Conservation (phyloP, 192 early-diverging fungal genomes). For the Coemansia furcata region DNA sequence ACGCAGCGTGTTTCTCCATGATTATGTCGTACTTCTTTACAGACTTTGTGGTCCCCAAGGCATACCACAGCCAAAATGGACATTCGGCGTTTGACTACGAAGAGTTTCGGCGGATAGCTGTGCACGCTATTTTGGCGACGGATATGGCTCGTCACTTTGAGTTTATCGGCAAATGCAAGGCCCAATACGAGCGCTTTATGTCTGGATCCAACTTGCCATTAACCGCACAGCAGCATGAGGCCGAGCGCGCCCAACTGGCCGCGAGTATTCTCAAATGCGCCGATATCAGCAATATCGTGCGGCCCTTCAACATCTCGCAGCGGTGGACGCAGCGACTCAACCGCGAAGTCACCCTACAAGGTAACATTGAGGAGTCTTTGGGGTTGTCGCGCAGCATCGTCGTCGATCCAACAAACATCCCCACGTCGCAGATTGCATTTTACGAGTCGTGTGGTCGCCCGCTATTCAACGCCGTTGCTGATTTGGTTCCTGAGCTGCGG, state of each 20-base stretch:
- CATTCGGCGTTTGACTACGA: constrained; percentile 47
- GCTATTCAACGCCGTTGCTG: constrained; percentile 48
- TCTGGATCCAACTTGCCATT: constrained; percentile 44
- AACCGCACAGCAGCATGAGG: constrained; percentile 53
- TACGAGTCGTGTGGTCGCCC: constrained; percentile 52
- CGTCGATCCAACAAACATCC: constrained; percentile 38
- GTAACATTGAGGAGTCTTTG: constrained; percentile 71
- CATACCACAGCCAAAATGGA: neutral
- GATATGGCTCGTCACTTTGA: constrained; percentile 82
- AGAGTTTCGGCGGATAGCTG: constrained; percentile 70
- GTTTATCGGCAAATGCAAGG: constrained; percentile 71
- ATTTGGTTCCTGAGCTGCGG: constrained; percentile 48
- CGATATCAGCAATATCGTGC: constrained; percentile 75
- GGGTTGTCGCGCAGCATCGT: constrained; percentile 56
- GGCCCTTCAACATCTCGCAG: constrained; percentile 67
- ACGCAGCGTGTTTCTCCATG: constrained; percentile 73
- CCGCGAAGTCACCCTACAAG: constrained; percentile 68
- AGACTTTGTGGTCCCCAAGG: constrained; percentile 37
- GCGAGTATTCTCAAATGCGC: constrained; percentile 78
- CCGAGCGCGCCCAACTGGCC: constrained; percentile 63
- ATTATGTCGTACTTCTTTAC: constrained; percentile 52
- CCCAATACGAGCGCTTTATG: constrained; percentile 57
- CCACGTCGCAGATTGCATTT: constrained; percentile 49
- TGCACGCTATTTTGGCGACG: constrained; percentile 73
- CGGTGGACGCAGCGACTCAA: constrained; percentile 69